These are phyloP conservation scores for Nematocida homosporus DNA, from an alignment of 371 early-diverging fungal genomes.

Conservation along the genomic window DNA sequence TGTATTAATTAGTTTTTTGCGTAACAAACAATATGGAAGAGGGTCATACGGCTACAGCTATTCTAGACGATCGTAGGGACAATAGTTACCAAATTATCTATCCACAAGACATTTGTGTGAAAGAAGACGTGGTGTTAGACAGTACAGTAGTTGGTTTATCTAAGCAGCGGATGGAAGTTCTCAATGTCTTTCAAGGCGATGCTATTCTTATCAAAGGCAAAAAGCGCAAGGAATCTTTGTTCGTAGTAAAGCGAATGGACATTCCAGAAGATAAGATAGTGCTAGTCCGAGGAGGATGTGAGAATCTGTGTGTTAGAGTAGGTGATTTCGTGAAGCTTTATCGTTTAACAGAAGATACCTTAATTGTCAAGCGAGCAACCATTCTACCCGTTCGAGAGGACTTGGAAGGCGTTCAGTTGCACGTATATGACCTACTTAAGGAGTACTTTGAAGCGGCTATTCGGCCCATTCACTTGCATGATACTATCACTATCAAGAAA, in stretches of 20 bases:
- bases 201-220: conserved; percentile 87
- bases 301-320: conserved; percentile 88
- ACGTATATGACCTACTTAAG: conserved; percentile 74
- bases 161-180: conserved; percentile 44
- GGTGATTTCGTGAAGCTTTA: conserved; percentile 94
- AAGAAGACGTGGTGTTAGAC: conserved; percentile 24
- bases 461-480: conserved; percentile 44
- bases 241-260: conserved; percentile 83
- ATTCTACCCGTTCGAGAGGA: conserved; percentile 96
- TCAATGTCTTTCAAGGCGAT: conserved; percentile 62
- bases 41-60: conserved; percentile 63
- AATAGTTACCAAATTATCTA: conserved; percentile 57
- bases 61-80: conserved; percentile 62
- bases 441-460: conserved; percentile 50
- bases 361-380: conserved; percentile 84
- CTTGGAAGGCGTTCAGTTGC: conserved; percentile 87
- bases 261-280: conserved; percentile 82
- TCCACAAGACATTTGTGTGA: conserved; percentile 19
- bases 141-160: conserved; percentile 59
- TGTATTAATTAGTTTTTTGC: conserved; percentile 8
- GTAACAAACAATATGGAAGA: conserved; percentile 39
- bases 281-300: conserved; percentile 77
- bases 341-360: conserved; percentile 77
- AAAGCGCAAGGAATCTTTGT: conserved; percentile 88
- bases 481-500: conserved; percentile 74